Base-by-base conservation (phyloP, 2,329 filamentous ascomycete genomes). In the Sclerotinia nivalis region DNA sequence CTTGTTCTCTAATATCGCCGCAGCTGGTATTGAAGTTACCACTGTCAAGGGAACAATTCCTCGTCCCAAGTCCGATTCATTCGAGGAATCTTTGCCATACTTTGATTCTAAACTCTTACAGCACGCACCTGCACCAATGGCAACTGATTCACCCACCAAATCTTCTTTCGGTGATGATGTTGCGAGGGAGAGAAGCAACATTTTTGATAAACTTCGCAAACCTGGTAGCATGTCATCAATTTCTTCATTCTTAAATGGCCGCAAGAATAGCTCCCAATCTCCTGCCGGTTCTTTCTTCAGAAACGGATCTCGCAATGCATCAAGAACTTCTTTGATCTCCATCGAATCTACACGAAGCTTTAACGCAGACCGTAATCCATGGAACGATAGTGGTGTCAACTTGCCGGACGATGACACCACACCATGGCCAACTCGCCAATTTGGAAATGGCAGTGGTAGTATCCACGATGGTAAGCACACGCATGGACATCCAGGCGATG, bases 321-420 rank as follows among this genome's bases (percentile, higher is more conserved):
- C 95, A 74, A 97, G 97, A 83, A 96, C 95, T 62, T 97, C 95
- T 47, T 89, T 98, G 75, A 94, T 97, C 75, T 97, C 93, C 73
- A 94, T 97, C 80, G 95, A 98, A 82, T 97, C 94, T 62, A 93
- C 93, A 49, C 92, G 95, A 79, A 97, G 93, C 83, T 90, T 90
- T 80, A 89, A 90, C 73, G 93, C 93, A 75, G 96, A 97, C 81
- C 92, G 94, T 81, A 97, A 97, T 82, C 94, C 94, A 72, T 98
- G 95, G 95, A 97, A 97, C 80, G 95, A 98, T 80, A 97, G 93
- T 78, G 95, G 94, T 77, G 93, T 97, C 79, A 97, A 97, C 80
- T 88, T 97, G 75, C 86, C 92, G 73, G 95, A 97, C 77, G 93
- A 97, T 74, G 93, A 97, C 75, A 77, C 82, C 69, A 84, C 86